Evolutionary conservation across 495 filamentous ascomycete species (phyloP).

Genomic region (Neurospora sp.): DNA sequence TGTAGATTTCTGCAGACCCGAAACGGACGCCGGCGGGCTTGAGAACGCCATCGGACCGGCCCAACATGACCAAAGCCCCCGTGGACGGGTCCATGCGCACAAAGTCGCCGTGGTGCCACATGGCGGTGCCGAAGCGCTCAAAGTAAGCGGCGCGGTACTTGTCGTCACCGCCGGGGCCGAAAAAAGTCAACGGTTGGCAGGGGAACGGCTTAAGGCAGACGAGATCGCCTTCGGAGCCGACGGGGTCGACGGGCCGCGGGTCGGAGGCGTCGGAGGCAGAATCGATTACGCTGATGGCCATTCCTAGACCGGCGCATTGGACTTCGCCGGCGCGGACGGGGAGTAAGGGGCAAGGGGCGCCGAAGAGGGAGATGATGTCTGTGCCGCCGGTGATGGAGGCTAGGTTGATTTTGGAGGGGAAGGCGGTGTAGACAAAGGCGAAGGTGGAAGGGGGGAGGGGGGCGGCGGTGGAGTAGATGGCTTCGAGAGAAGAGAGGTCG

Average conservation of each 20-base stretch:
- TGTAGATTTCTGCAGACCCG: slow-evolving; percentile 82
- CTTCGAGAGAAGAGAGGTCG: slow-evolving; percentile 49
- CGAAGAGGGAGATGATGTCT: slow-evolving; percentile 91
- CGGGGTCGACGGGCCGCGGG: slow-evolving; percentile 31
- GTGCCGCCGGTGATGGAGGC: slow-evolving; percentile 84
- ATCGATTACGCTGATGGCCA: slow-evolving; percentile 76
- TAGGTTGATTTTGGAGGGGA: slow-evolving; percentile 64
- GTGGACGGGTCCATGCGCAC: slow-evolving; percentile 64
- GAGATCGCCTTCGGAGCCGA: slow-evolving; percentile 74
- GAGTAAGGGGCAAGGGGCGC: slow-evolving; percentile 72
- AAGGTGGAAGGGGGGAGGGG: slow-evolving; percentile 90
- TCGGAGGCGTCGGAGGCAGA: slow-evolving; percentile 33
- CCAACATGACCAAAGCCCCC: slow-evolving; percentile 74
- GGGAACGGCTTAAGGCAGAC: slow-evolving; percentile 84
- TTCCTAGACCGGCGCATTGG: slow-evolving; percentile 80
- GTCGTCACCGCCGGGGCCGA: slow-evolving; percentile 56
- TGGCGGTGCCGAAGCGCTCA: slow-evolving; percentile 51
- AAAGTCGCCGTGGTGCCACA: slow-evolving; percentile 97
- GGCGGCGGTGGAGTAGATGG: slow-evolving; percentile 89
- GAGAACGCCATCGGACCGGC: slow-evolving; percentile 63
- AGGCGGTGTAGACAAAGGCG: slow-evolving; percentile 72
- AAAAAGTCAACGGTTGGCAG: slow-evolving; percentile 83
- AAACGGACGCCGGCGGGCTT: slow-evolving; percentile 74
- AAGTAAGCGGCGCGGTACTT: slow-evolving; percentile 83
- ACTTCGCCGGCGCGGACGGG: slow-evolving; percentile 85